phyloP scores from a whole-genome alignment of 1,139 yeast genomes.

The Saccharomycopsis phalli region DNA sequence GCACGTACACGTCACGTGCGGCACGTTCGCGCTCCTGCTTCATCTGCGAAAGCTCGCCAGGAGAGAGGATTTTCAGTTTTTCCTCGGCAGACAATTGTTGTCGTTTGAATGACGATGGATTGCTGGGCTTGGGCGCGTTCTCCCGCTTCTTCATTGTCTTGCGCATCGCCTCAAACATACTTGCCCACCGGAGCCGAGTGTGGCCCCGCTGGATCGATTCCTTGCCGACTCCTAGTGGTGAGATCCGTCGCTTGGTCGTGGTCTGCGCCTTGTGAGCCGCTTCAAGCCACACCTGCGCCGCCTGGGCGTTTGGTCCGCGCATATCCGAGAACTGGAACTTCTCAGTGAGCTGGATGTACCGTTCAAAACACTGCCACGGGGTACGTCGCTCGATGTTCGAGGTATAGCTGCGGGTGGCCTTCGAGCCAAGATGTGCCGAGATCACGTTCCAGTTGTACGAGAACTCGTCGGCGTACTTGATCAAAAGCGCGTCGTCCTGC shows the following conservation, averaged over 20 bases:
- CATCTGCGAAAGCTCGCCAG: conserved; percentile 71
- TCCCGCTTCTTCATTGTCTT: conserved; percentile 87
- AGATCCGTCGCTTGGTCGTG: conserved; percentile 76
- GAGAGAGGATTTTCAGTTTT: conserved; percentile 51
- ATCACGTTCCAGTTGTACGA: conserved; percentile 92
- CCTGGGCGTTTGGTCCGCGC: conserved; percentile 77
- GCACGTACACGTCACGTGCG: conserved; percentile 60
- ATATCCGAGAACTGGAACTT: conserved; percentile 77
- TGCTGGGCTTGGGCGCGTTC: conserved; percentile 45
- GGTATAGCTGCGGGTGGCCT: conserved; percentile 58
- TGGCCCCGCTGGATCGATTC: conserved; percentile 94
- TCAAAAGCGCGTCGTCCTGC: conserved; percentile 75
- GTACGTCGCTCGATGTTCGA: conserved; percentile 91
- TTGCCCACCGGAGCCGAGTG: conserved; percentile 83
- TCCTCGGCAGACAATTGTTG: conserved; percentile 34
- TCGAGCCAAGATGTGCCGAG: conserved; percentile 65
- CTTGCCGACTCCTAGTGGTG: conserved; percentile 84
- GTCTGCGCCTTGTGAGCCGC: conserved; percentile 85
- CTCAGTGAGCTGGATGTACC: conserved; percentile 85
- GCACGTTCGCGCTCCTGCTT: conserved; percentile 83
- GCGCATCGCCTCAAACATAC: conserved; percentile 93
- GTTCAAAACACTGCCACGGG: conserved; percentile 97
- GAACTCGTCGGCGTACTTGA: conserved; percentile 76
- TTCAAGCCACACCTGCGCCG: conserved; percentile 87
- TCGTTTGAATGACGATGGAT: conserved; percentile 26